A percentile compares a stretch with the other conserved stretches of the same genome.
Conservation (phyloP, 495 filamentous ascomycete genomes). For the Aspergillus mulundensis region DNA sequence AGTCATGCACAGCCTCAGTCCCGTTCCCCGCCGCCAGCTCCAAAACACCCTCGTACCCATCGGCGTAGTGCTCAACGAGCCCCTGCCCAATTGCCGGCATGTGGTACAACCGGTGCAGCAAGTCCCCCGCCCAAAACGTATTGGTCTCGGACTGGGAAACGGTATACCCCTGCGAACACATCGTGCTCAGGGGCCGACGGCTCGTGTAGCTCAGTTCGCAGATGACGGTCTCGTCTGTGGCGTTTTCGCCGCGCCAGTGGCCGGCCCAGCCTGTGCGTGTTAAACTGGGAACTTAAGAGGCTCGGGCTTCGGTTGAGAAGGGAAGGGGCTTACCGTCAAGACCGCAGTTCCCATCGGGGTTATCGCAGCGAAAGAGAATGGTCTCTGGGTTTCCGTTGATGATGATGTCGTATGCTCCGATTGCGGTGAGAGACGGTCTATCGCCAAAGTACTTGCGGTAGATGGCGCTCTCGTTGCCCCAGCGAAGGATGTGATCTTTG, state of each 20-base stretch:
- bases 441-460: constrained; percentile 57
- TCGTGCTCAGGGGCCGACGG: constrained; percentile 45
- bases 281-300: background rate
- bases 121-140: constrained; percentile 53
- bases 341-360: constrained; percentile 53
- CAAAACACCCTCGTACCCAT: constrained; percentile 46
- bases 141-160: constrained; percentile 45
- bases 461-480: constrained; percentile 46
- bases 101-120: constrained; percentile 56
- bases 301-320: background rate
- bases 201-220: constrained; percentile 50
- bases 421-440: constrained; percentile 41
- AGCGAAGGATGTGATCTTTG: constrained; percentile 43
- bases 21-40: constrained; percentile 38
- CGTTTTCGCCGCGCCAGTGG: constrained; percentile 57
- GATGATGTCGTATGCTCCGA: constrained; percentile 51
- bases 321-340: constrained; percentile 31
- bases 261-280: constrained; percentile 46
- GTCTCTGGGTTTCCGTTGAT: constrained; percentile 42
- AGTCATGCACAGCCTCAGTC: constrained; percentile 43
- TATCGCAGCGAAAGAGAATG: constrained; percentile 54
- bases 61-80: constrained; percentile 52
- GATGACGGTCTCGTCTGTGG: constrained; percentile 57
- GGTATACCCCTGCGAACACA: constrained; percentile 52
- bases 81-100: constrained; percentile 49